Evolutionary conservation across 2,329 filamentous ascomycete species (phyloP).

Genomic region (Aureobasidium lini): DNA sequence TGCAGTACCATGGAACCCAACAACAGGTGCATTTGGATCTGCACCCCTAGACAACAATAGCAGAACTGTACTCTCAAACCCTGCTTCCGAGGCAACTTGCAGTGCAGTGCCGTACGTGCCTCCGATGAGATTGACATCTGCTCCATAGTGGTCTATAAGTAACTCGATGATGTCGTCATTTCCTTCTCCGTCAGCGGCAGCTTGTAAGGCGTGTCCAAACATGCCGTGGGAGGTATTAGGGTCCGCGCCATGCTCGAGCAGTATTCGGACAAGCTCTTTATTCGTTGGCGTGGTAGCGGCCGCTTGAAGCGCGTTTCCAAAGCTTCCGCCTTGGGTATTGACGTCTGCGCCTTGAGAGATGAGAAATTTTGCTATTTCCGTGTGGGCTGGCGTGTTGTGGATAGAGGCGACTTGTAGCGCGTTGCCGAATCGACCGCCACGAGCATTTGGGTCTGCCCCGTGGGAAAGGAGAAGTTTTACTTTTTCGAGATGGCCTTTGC

Average conservation of each 20-base stretch:
- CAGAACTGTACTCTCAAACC: not conserved
- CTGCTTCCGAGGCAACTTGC: constrained; percentile 14
- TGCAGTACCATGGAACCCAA: not conserved
- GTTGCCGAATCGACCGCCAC: not conserved
- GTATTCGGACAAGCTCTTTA: not conserved
- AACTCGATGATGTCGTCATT: constrained; percentile 2
- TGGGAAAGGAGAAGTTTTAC: not conserved
- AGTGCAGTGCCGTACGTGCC: constrained; percentile 14
- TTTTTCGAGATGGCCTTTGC: not conserved
- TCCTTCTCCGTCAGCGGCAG: not conserved
- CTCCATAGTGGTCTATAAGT: constrained; percentile 14
- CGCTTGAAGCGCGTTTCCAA: not conserved
- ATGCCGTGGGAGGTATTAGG: not conserved
- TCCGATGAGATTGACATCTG: constrained; percentile 15
- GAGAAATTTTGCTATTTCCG: not conserved
- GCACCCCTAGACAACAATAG: not conserved
- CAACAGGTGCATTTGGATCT: not conserved
- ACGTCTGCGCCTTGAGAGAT: not conserved
- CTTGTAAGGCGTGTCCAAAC: not conserved
- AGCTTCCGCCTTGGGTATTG: not conserved
- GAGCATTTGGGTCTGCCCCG: not conserved
- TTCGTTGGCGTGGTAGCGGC: not conserved
- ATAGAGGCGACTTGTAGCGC: not conserved
- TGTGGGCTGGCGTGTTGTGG: not conserved
- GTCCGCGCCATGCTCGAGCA: constrained; percentile 9